Base-by-base conservation (phyloP, 768 basidiomycete genomes). In the Mycena kentingensis region DNA sequence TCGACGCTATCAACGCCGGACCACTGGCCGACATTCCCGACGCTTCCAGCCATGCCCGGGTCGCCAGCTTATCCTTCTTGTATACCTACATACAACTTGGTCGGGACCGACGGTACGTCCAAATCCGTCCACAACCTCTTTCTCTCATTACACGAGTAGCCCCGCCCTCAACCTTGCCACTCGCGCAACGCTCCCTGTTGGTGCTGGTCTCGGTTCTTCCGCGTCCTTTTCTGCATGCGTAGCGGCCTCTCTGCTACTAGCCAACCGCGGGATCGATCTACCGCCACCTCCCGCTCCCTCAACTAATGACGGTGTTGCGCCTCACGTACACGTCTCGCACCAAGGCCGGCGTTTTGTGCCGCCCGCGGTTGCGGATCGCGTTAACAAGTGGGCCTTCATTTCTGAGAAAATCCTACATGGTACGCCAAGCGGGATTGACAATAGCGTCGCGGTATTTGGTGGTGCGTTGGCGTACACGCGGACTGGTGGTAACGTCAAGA, bases 371-470 rank as follows among this genome's bases (percentile, higher is more conserved):
- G 90, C 92, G 4, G 87, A 94, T 58, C 77, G 86, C 57, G 85
- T 95, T 60, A 98, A 99, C 69, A 77, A 79, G 41, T 98, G 93
- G 85, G 93, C 97, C 18, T 98, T 97, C 71, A 75, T 98, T 46
- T 81, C 88, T 11, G 97, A 99, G 74, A 98, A 98, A 70, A 88
- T 99, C 35, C 73, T 98, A 45, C 97, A 99, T 67, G 97, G 97
- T 1, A 98, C 90, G 63, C 97, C 97, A 3, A 96, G 93, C 62
- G 97, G 97, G 8, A 90, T 99, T 21, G 97, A 99, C 68, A 98
- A 99, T 68, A 90, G 94, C 18, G 92, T 98, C 29, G 81, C 90
- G 15, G 89, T 93, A 1, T 90, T 87, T 64, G 97, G 97, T 18
- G 96, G 96, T 42, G 97, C 93, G 24, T 76, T 98, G 59, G 83